Base-by-base conservation (phyloP, 495 filamentous ascomycete species). In the Neurospora sp. region DNA sequence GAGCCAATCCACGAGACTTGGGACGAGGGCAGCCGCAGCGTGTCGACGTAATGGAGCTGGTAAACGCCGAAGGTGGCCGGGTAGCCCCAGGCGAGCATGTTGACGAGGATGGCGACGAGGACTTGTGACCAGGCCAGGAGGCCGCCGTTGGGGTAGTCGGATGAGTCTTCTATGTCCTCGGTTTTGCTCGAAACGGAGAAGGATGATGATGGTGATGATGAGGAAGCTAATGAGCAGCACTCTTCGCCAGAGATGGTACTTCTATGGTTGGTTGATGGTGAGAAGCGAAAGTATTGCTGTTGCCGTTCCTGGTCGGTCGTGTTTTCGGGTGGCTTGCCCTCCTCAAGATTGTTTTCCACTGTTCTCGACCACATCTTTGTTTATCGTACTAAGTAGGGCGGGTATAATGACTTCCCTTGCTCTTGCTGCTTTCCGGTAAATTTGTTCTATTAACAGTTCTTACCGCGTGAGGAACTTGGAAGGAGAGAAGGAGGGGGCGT, bases 1-100 rank as follows among this genome's bases (percentile, higher is more conserved):
- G 83, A 85, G 22, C 84, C 84, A 69, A 85, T 84, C 84, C 83
- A 86, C 0, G 83, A 83, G 27, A 86, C 78, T 40, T 83, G 79
- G 3, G 81, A 72, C 9, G 82, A 75, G 16, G 84, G 81, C 3
- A 85, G 78, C 16, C 77, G 71, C 42, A 86, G 78, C 0, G 81
- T 82, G 74, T 84, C 79, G n/a, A 78, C 75, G 74, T 86, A 86
- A 77, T 85, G 79, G 9, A 84, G 81, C 77, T 86, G 83, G 42
- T 81, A 86, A 35, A 86, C 80, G 31, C 83, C 84, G 69, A 84
- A 86, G 3, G 82, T 77, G 8, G 82, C 72, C 9, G 82, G 80
- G 68, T 81, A 82, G 70, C 84, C 84, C 79, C 83, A 83, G 8
- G 81, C 77, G 73, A 85, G 74, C 40, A 80, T 78, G 76, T 83